A percentile compares a stretch with the other conserved stretches of the same genome.
These are phyloP conservation scores for Tillandsia fasciculata DNA, from an alignment of 176 grass and related monocot genomes.

Conservation along the genomic window DNA sequence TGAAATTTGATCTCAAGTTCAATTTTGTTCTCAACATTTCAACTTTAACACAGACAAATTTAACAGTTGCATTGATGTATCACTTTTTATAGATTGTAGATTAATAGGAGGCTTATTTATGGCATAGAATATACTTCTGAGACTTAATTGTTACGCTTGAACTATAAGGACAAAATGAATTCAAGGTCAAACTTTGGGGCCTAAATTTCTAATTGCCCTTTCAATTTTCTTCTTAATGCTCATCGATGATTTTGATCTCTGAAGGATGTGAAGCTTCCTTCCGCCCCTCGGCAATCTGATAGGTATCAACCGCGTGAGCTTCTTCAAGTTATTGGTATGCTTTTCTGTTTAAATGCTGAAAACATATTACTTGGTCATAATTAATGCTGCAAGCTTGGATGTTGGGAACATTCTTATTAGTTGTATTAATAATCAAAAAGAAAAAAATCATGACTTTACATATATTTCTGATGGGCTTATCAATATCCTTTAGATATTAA, in stretches of 20 bases:
- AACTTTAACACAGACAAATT: background rate
- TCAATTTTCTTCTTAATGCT: constrained; percentile 20
- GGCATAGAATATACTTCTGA: too few species aligned
- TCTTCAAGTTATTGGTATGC: constrained; percentile 81
- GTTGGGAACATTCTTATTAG: too few species aligned
- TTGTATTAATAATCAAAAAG: too few species aligned
- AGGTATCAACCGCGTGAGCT: constrained; percentile 49
- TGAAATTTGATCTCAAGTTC: background rate
- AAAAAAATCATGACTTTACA: background rate
- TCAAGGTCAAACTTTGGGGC: too few species aligned
- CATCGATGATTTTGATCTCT: constrained; percentile 18
- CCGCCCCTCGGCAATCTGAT: constrained; percentile 46
- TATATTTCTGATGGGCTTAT: background rate
- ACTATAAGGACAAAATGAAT: too few species aligned
- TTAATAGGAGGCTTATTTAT: too few species aligned
- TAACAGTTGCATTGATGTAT: background rate
- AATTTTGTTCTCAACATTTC: background rate
- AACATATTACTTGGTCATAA: too few species aligned
- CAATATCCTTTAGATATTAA: background rate
- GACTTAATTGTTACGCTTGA: too few species aligned
- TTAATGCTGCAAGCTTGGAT: too few species aligned
- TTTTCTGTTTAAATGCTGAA: constrained; percentile 2
- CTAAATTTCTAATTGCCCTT: too few species aligned
- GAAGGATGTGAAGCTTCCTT: constrained; percentile 76
- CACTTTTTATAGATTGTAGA: too few species aligned